phyloP scores from a whole-genome alignment of 768 basidiomycete species.

The Tephrocybe sp. region DNA sequence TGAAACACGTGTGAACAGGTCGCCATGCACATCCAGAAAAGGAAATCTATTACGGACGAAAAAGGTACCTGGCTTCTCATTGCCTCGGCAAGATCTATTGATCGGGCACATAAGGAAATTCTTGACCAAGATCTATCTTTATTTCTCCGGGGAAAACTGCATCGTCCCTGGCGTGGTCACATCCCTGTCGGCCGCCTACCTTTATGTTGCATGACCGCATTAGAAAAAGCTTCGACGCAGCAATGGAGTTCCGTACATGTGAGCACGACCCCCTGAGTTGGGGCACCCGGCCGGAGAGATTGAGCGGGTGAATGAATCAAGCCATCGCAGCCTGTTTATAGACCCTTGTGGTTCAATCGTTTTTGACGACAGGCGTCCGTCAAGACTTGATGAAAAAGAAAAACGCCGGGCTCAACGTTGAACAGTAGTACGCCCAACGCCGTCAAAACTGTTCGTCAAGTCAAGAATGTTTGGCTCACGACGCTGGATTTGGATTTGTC shows the following conservation, averaged over 20 bases:
- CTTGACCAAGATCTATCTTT: slow-evolving; percentile 36
- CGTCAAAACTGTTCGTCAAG: neutral
- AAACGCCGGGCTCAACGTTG: slow-evolving; percentile 1
- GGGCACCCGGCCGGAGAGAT: slow-evolving; percentile 6
- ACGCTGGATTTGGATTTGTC: slow-evolving; percentile 21
- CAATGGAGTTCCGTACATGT: slow-evolving; percentile 10
- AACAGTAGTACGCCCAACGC: neutral
- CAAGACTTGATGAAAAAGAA: neutral
- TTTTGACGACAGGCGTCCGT: slow-evolving; percentile 10
- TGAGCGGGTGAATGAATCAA: slow-evolving; percentile 19
- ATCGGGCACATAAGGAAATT: slow-evolving; percentile 31
- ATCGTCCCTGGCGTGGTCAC: slow-evolving; percentile 20
- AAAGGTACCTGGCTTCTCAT: slow-evolving; percentile 19
- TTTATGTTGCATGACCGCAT: slow-evolving; percentile 21
- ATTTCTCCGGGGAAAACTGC: slow-evolving; percentile 31
- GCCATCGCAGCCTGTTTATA: slow-evolving; percentile 13
- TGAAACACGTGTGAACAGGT: slow-evolving; percentile 47
- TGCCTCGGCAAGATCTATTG: slow-evolving; percentile 45
- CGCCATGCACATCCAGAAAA: slow-evolving; percentile 36
- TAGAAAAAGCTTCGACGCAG: slow-evolving; percentile 2
- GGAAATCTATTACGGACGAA: slow-evolving; percentile 25
- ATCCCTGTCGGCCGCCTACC: slow-evolving; percentile 30
- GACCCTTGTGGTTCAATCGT: slow-evolving; percentile 2
- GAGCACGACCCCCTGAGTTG: slow-evolving; percentile 10
- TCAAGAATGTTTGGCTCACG: slow-evolving; percentile 3